Evolutionary conservation across 495 filamentous ascomycete genomes (phyloP), one percentile per base, ranked within the genome.

Genomic region (Astrocystis sublimbata): DNA sequence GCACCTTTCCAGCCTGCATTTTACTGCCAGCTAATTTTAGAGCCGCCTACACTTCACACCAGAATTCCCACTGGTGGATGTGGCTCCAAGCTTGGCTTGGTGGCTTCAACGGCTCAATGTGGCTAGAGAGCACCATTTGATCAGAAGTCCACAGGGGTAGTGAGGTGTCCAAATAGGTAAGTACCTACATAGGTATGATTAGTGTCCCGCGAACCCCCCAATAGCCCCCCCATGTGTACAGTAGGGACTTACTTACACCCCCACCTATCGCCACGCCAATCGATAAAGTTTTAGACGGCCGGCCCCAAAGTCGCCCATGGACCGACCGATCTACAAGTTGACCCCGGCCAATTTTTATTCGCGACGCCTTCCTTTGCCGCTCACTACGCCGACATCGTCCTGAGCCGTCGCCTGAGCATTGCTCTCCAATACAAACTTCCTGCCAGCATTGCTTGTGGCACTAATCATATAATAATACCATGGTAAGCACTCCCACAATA

Each of bases 341-440:
- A 51, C 35, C 36, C 23, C n/a, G n/a, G 53, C 58, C 38, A 63
- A 63, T 63, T 63, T 63, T 63, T 58, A 49, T 52, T 55, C 24
- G 60, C 53, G 21, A 57, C 53, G 43, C 35, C 36, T 43, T 46
- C 45, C 31, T 50, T 54, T 47, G 43, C n/a, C 26, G 40, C 26
- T 23, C 58, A 50, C n/a, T 33, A 35, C 35, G 42, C 19, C 61
- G 53, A 58, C 53, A 35, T 56, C 51, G 51, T 26, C 33, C 45
- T 51, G 5, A n/a, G 28, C 53, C 42, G 26, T 31, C 12, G 35
- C 33, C 24, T n/a, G 15, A n/a, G 41, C 41, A 49, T 40, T 12
- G 24, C n/a, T 8, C 40, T 10, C 26, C 1, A 15, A 33, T 15
- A 24, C n/a, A 24, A 12, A 6, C 23, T 1, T 19, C 13, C 5